Conservation (phyloP, 2,329 filamentous ascomycete species). For the Neofusicoccum kwambonambiense region DNA sequence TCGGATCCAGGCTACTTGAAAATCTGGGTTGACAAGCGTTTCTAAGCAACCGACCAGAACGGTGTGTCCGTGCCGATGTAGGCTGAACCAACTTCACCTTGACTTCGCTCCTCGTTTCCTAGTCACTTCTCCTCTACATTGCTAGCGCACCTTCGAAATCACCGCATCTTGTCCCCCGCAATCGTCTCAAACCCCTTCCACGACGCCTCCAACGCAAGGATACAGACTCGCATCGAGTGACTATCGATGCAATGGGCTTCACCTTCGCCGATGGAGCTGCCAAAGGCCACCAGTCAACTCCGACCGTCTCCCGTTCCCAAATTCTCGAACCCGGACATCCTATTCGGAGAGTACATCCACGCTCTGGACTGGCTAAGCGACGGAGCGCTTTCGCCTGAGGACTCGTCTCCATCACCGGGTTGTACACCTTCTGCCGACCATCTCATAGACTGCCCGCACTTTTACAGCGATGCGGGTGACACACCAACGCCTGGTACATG, state of each 20-base stretch:
- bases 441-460: neutral
- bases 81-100: neutral
- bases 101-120: neutral
- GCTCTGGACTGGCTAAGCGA: neutral
- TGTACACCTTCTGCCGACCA: neutral
- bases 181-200: neutral
- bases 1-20: neutral
- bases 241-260: neutral
- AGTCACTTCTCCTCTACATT: neutral
- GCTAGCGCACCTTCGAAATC: neutral
- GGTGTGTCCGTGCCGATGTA: neutral
- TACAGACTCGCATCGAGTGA: neutral
- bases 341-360: neutral
- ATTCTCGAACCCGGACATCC: neutral
- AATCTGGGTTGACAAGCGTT: neutral
- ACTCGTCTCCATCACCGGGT: neutral
- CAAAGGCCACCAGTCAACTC: neutral
- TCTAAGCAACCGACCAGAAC: neutral
- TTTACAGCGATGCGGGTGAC: neutral
- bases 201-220: neutral
- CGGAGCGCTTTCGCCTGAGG: neutral
- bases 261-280: neutral
- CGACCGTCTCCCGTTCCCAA: no score
- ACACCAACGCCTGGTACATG: neutral
- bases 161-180: no score